Base-by-base conservation (phyloP, 768 basidiomycete genomes). In the Pleurotus tuoliensis region DNA sequence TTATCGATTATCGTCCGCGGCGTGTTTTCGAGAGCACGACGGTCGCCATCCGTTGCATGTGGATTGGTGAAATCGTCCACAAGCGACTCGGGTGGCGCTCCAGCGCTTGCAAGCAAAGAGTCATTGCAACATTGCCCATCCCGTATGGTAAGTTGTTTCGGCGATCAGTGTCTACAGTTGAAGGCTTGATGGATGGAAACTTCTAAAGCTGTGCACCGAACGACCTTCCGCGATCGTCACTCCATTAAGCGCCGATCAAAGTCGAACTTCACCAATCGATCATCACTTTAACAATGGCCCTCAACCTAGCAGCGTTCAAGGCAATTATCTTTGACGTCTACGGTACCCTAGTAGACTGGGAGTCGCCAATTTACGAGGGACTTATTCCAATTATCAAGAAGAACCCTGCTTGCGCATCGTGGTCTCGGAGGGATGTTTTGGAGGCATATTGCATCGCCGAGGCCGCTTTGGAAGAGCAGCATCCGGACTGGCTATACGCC, bases 321-420 rank as follows among this genome's bases (percentile, higher is more conserved):
- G 79, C 78, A 20, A 76, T 91, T 43, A 72, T 89, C 47, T 88
- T 89, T 64, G 90, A 92, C 61, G 85, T 88, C 58, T 91, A 90
- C 59, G 89, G 86, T 3, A 92, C 90, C 0, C 80, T 91, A 49
- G 71, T 82, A 44, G 84, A 92, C 67, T 91, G 89, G 89, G 88
- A 91, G 68, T 76, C 79, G 4, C 85, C 86, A 13, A 78, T 92
- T 50, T 80, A 78, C 68, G 65, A 73, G 11, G 78, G 73, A 0
- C 73, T 91, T 27, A 64, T 74, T 44, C 86, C 83, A 1, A 70
- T 87, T 27, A 72, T 87, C 44, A 63, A 67, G 20, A 70, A 70
- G 18, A 77, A 77, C 56, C 66, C 73, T 2, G 68, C 67, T 13
- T 71, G 76, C 4, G 67, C 69, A 27, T 56, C 62, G 8, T 82